A percentile compares a stretch with the other conserved stretches of the same genome.
phyloP scores from a whole-genome alignment of 495 filamentous ascomycete genomes.

The Glonium stellatum region DNA sequence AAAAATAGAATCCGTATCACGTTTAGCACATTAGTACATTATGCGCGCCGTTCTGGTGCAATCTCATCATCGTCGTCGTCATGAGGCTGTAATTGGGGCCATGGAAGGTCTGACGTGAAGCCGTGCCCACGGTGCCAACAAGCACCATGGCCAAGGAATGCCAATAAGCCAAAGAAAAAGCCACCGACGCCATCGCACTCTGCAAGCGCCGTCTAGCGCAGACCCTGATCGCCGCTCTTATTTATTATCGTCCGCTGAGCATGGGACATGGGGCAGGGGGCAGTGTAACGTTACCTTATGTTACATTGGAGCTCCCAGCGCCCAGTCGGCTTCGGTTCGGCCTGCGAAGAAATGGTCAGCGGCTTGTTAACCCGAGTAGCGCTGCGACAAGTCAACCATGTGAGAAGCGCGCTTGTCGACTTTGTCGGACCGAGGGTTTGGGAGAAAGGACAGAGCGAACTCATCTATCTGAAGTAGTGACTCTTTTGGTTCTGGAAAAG shows the following conservation, averaged over 20 bases:
- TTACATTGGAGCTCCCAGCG: not conserved
- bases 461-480: no score
- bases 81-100: not conserved
- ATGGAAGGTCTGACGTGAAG: not conserved
- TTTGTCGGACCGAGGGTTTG: no score
- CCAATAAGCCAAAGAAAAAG: not conserved
- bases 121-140: slow-evolving; percentile 1
- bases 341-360: no score
- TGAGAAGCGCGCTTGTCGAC: no score
- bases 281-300: slow-evolving; percentile 4
- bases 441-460: no score
- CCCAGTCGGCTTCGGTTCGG: not conserved
- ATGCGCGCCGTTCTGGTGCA: not conserved
- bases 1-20: not conserved
- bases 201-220: not conserved
- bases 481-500: no score
- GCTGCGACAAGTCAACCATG: no score
- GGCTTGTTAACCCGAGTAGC: no score
- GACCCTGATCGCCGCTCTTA: not conserved
- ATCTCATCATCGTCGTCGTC: not conserved
- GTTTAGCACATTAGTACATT: not conserved
- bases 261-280: not conserved
- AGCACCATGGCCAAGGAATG: not conserved
- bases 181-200: not conserved
- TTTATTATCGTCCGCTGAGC: not conserved